Conservation (phyloP, 331 rosid species). For the Pyracantha coccinea region DNA sequence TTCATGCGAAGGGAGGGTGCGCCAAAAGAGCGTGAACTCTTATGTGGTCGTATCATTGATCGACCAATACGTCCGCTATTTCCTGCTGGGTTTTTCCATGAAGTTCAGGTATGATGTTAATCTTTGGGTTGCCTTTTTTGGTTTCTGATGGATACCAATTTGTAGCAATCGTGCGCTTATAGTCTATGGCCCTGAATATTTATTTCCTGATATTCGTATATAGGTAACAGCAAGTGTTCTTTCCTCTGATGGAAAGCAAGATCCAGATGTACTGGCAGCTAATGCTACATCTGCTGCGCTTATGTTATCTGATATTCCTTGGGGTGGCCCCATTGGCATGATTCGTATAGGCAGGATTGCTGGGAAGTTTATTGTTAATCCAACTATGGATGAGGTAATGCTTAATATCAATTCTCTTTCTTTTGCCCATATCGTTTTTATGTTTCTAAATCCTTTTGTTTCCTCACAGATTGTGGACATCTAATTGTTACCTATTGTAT, state of each 20-base stretch:
- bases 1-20: constrained; percentile 92
- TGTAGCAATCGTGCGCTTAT: neutral
- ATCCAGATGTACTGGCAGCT: constrained; percentile 88
- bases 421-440: neutral
- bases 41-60: constrained; percentile 85
- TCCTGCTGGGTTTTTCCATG: constrained; percentile 86
- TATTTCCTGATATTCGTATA: neutral
- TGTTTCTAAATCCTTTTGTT: neutral
- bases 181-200: neutral
- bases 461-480: neutral
- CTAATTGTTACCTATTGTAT: constrained; percentile 23
- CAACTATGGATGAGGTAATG: constrained; percentile 86
- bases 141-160: neutral
- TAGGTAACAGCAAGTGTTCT: constrained; percentile 88
- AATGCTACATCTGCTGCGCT: constrained; percentile 94
- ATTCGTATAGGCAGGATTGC: constrained; percentile 78
- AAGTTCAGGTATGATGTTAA: constrained; percentile 67
- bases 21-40: constrained; percentile 88
- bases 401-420: neutral
- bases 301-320: constrained; percentile 94
- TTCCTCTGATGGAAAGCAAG: constrained; percentile 87
- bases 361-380: constrained; percentile 81
- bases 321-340: constrained; percentile 97
- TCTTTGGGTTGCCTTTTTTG: neutral
- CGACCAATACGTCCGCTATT: constrained; percentile 90